Evolutionary conservation across 371 early-diverging fungal genomes (phyloP).

Genomic region (Syncephalastrum sp.): DNA sequence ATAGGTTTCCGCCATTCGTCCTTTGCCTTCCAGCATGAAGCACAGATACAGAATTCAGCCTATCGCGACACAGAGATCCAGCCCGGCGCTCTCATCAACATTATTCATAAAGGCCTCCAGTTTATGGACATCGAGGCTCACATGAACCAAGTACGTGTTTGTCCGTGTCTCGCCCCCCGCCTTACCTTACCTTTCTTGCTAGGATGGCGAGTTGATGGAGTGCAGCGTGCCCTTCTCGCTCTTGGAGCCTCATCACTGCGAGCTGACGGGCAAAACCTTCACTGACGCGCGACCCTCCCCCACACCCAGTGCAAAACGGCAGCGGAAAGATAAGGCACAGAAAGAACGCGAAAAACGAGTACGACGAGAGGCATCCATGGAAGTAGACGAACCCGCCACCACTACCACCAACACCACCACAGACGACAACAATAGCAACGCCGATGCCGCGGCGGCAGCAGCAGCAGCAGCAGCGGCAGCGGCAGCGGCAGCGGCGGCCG

Average conservation of each 20-base stretch:
- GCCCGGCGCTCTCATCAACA: constrained; percentile 84
- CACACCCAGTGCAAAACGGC: constrained; percentile 41
- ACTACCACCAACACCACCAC: constrained; percentile 8
- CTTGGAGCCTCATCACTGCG: constrained; percentile 70
- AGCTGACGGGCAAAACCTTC: constrained; percentile 38
- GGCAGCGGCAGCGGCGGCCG: constrained; percentile 7
- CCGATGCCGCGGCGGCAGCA: neutral
- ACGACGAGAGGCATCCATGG: constrained; percentile 15
- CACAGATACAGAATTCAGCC: constrained; percentile 72
- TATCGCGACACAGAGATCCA: constrained; percentile 67
- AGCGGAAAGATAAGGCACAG: constrained; percentile 52
- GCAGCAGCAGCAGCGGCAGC: neutral
- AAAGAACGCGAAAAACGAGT: constrained; percentile 45
- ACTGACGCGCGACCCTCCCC: constrained; percentile 14
- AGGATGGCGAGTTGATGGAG: constrained; percentile 78
- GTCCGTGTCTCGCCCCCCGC: neutral
- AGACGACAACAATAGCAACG: constrained; percentile 2
- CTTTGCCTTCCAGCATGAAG: constrained; percentile 90
- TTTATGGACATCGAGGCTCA: constrained; percentile 90
- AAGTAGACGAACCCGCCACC: constrained; percentile 8
- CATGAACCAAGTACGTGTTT: constrained; percentile 62
- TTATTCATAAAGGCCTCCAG: constrained; percentile 92
- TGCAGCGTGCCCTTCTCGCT: constrained; percentile 77
- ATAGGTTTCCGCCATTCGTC: constrained; percentile 89
- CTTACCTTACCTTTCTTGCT: neutral